A percentile compares a stretch with the other conserved stretches of the same genome.
These are phyloP conservation scores for Phlebopus sp. DNA, from an alignment of 1,284 basidiomycete genomes.

Conservation along the genomic window DNA sequence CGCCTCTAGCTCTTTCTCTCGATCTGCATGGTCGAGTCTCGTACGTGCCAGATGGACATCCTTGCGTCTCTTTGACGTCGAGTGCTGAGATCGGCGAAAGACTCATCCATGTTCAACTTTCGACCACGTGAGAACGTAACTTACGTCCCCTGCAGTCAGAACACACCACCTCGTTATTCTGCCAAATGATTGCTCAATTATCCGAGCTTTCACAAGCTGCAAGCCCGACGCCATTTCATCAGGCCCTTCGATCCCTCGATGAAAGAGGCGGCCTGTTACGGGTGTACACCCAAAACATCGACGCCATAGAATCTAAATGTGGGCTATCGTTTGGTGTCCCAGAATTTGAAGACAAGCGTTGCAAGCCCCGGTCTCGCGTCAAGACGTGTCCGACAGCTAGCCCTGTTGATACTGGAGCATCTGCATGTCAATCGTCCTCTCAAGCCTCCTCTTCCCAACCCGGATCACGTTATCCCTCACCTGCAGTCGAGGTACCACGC, in stretches of 20 bases:
- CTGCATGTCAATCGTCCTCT: constrained; percentile 15
- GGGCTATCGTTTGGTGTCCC: constrained; percentile 81
- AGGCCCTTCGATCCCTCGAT: constrained; percentile 73
- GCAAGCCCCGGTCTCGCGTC: constrained; percentile 44
- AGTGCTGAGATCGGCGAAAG: not conserved
- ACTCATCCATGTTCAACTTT: constrained; percentile 1
- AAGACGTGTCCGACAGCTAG: constrained; percentile 27
- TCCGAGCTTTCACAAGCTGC: constrained; percentile 73
- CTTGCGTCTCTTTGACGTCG: not conserved
- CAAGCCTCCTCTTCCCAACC: constrained; percentile 22
- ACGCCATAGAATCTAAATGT: constrained; percentile 83
- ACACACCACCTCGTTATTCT: constrained; percentile 77
- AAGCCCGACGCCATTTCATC: constrained; percentile 82
- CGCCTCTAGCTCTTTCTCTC: constrained; percentile 1
- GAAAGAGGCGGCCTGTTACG: constrained; percentile 75
- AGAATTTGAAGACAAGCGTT: constrained; percentile 52
- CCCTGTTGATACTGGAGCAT: constrained; percentile 13
- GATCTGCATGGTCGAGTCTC: not conserved
- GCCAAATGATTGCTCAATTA: constrained; percentile 85
- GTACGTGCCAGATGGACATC: constrained; percentile 3
- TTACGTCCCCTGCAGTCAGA: constrained; percentile 50
- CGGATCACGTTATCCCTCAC: constrained; percentile 38
- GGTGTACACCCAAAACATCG: constrained; percentile 95
- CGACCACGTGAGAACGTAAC: constrained; percentile 10
- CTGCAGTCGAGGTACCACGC: constrained; percentile 57